These are phyloP conservation scores for Tolypocladium endophyticum DNA, from an alignment of 2,329 filamentous ascomycete genomes.

Conservation along the genomic window DNA sequence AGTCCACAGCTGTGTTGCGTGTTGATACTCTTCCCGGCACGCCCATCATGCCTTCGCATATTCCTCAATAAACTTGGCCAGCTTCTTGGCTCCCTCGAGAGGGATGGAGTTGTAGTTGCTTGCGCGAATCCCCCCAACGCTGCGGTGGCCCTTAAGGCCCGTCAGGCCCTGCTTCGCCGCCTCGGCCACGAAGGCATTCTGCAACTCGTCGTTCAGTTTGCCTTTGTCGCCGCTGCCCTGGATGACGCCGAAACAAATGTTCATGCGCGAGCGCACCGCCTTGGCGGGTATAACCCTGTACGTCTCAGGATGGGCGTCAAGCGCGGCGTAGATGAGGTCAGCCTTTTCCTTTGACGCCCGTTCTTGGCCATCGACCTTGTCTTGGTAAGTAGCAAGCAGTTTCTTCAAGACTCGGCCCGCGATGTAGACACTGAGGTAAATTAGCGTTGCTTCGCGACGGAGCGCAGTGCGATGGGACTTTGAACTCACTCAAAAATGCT, in stretches of 20 bases:
- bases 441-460: not conserved
- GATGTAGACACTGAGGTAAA: slow-evolving; percentile 59
- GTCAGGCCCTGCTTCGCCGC: slow-evolving; percentile 58
- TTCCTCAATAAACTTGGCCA: slow-evolving; percentile 49
- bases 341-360: slow-evolving; percentile 66
- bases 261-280: slow-evolving; percentile 75
- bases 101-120: slow-evolving; percentile 85
- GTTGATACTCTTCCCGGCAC: not conserved
- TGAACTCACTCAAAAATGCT: slow-evolving; percentile 70
- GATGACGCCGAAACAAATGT: slow-evolving; percentile 79
- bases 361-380: slow-evolving; percentile 70
- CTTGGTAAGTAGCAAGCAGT: slow-evolving; percentile 53
- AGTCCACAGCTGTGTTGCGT: not conserved
- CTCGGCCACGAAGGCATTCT: slow-evolving; percentile 71
- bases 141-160: slow-evolving; percentile 82
- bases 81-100: slow-evolving; percentile 54
- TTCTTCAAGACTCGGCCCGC: slow-evolving; percentile 80
- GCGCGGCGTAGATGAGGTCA: slow-evolving; percentile 59
- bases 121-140: slow-evolving; percentile 74
- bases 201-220: slow-evolving; percentile 41
- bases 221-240: slow-evolving; percentile 39
- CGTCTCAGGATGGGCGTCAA: slow-evolving; percentile 63
- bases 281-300: slow-evolving; percentile 72
- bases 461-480: not conserved
- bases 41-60: slow-evolving; percentile 33